Base-by-base conservation (phyloP, 345 rosid genomes). In the Rhizophora mangle region DNA sequence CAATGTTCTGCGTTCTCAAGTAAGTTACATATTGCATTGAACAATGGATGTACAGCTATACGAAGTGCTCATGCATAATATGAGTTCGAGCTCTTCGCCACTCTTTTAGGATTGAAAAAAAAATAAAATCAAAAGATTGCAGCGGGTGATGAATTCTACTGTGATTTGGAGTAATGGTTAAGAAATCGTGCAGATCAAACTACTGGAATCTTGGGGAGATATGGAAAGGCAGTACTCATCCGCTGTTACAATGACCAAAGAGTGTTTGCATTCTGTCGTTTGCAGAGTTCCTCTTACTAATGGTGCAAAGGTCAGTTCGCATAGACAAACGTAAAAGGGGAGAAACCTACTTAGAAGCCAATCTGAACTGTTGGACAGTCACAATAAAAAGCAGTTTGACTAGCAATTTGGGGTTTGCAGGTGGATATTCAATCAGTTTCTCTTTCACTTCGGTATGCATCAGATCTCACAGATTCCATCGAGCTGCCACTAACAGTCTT, bases 121-220 rank as follows among this genome's bases (percentile, higher is more conserved):
- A 29, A 10, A 8, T 24, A 56, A 21, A 30, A 5, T 58, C 37
- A 7, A 34, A 34, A 36, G 16, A 39, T 26, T 5, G 37, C 37
- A 34, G 37, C 10, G 37, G n/a, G 4, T 24, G 21, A 4, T 34
- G 9, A 34, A 9, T 34, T 9, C 37, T 7, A 7, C 1, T 34
- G 37, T 39, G 13, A 39, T 11, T 39, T 11, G 19, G 29, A 21
- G 8, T 43, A 24, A 24, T 27, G 16, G 6, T 26, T 5, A 8
- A 55, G 29, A 62, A 60, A 6, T 18, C 60, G 20, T 64, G 72
- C 72, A 89, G 96, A 76, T 86, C n/a, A 86, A 86, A 62, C 69
- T 71, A n/a, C 80, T 90, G 65, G 90, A 90, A 84, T 74, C 78
- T 31, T 93, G 96, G 98, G 90, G 83, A 72, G 86, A 80, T 18